Evolutionary conservation across 208 protist species (phyloP).

Genomic region (Leishmania lainsoni): DNA sequence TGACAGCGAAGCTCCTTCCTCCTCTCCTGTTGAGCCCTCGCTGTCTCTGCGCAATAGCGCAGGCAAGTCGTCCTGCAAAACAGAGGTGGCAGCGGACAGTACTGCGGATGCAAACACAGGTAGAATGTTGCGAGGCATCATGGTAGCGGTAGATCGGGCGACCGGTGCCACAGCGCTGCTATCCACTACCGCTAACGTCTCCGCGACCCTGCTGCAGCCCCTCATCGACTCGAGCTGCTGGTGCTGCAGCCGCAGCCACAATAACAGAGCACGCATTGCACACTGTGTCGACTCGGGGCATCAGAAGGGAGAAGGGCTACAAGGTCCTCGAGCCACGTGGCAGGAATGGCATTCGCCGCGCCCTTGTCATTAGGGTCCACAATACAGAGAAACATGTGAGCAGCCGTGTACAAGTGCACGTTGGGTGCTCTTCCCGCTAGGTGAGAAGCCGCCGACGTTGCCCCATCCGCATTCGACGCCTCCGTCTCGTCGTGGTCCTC

Average conservation of each 20-base stretch:
- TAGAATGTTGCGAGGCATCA: constrained; percentile 5
- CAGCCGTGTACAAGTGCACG: constrained; percentile 62
- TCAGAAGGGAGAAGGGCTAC: constrained; percentile 34
- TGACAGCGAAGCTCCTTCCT: not conserved
- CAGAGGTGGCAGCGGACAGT: not conserved
- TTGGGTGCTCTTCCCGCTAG: not conserved
- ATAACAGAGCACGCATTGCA: constrained; percentile 63
- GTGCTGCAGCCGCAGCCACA: constrained; percentile 41
- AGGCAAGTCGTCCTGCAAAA: not conserved
- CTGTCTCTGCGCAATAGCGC: not conserved
- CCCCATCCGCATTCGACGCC: not conserved
- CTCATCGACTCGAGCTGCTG: not conserved
- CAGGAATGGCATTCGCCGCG: constrained; percentile 11
- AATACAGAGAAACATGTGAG: constrained; percentile 63
- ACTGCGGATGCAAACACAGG: not conserved
- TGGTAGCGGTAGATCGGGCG: not conserved
- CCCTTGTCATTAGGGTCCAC: constrained; percentile 36
- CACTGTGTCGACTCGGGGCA: constrained; percentile 30
- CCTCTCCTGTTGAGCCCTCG: not conserved
- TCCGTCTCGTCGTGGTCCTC: not conserved
- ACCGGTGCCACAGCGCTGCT: not conserved
- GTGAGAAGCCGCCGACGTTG: not conserved
- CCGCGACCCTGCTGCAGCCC: not conserved
- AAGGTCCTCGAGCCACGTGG: constrained; percentile 58
- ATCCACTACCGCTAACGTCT: not conserved